These are phyloP conservation scores for Alopecurus myosuroides DNA, from an alignment of 176 grass and related monocot species.

Conservation along the genomic window DNA sequence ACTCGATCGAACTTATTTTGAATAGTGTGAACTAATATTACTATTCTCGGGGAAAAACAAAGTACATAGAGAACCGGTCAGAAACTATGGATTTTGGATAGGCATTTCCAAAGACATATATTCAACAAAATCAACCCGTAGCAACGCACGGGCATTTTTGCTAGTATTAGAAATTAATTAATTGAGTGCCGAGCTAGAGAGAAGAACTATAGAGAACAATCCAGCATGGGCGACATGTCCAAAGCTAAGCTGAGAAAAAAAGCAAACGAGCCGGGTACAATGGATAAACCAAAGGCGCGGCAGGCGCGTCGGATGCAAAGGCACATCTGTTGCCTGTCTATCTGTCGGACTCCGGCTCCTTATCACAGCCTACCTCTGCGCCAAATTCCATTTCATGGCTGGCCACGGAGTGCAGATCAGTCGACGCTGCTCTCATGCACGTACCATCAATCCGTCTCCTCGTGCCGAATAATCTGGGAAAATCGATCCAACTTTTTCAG, in stretches of 20 bases:
- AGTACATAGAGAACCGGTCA: too few species aligned
- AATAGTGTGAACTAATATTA: too few species aligned
- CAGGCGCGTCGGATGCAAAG: neutral
- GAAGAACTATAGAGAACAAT: neutral
- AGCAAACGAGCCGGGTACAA: neutral
- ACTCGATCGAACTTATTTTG: too few species aligned
- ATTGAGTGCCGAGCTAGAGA: neutral
- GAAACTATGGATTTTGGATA: too few species aligned
- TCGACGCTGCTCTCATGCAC: neutral
- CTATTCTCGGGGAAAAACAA: too few species aligned
- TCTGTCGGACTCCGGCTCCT: neutral
- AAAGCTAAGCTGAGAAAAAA: neutral
- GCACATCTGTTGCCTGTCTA: neutral
- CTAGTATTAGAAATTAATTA: too few species aligned
- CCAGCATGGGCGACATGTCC: conserved; percentile 2
- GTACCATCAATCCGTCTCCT: neutral
- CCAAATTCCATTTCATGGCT: neutral
- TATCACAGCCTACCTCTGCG: neutral
- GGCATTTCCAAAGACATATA: too few species aligned
- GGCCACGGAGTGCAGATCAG: neutral
- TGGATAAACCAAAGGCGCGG: conserved; percentile 10
- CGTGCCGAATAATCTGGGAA: conserved; percentile 8
- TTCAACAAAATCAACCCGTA: too few species aligned
- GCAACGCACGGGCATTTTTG: too few species aligned
- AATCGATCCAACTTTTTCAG: conserved; percentile 26